Percentiles rank a stretch among this genome's conserved stretches.
Evolutionary conservation across 805 yeast species (phyloP).

Genomic region (Kazachstania psychrophila): DNA sequence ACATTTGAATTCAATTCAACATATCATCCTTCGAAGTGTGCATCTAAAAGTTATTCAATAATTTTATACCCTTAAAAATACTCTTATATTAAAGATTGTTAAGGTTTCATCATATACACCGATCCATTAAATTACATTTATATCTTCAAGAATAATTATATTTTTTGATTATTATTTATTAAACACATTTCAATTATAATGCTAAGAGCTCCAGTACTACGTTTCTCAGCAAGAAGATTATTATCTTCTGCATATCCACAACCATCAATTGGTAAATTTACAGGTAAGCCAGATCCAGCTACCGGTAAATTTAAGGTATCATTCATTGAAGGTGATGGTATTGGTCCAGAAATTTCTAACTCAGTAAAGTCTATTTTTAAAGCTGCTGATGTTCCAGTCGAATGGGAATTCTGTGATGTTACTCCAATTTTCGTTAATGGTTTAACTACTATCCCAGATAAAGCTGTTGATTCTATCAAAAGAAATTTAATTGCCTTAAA

Average conservation of each 20-base stretch:
- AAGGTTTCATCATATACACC: too few species aligned
- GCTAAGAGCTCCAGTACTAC: slow-evolving; percentile 4
- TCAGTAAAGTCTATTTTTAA: slow-evolving; percentile 88
- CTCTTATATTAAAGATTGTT: too few species aligned
- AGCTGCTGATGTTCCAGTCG: slow-evolving; percentile 92
- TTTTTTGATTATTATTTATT: too few species aligned
- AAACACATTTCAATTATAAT: too few species aligned
- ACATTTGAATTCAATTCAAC: too few species aligned
- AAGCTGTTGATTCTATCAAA: slow-evolving; percentile 87
- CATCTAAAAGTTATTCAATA: too few species aligned
- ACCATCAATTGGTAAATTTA: slow-evolving; percentile 28
- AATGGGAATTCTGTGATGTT: slow-evolving; percentile 95
- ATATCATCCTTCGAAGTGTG: too few species aligned
- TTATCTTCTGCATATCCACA: slow-evolving; percentile 19
- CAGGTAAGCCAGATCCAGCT: slow-evolving; percentile 32
- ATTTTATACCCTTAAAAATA: too few species aligned
- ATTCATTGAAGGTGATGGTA: slow-evolving; percentile 97
- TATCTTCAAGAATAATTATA: too few species aligned
- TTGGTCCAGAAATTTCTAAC: slow-evolving; percentile 89
- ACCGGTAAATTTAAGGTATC: slow-evolving; percentile 90
- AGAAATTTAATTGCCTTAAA: slow-evolving; percentile 89
- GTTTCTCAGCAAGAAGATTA: slow-evolving; percentile 7
- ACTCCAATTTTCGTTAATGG: slow-evolving; percentile 89
- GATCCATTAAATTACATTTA: too few species aligned
- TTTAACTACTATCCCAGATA: slow-evolving; percentile 84